phyloP scores from a whole-genome alignment of 306 rosid genomes.

The Fragaria vesca region DNA sequence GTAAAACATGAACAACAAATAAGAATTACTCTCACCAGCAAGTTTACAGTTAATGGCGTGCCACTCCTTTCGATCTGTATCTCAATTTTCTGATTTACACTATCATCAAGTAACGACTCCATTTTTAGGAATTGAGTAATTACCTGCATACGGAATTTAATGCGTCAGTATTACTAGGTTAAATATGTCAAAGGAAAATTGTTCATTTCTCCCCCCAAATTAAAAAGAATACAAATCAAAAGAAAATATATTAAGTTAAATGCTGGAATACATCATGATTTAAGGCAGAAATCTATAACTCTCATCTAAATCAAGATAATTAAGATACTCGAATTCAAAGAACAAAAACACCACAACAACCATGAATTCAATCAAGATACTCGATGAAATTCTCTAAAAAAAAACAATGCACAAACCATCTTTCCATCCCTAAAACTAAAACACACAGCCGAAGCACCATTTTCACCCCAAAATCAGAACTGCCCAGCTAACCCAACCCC shows the following conservation, averaged over 20 bases:
- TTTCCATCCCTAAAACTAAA: neutral
- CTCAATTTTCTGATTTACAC: constrained; percentile 66
- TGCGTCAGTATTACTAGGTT: constrained; percentile 9
- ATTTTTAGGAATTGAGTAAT: constrained; percentile 84
- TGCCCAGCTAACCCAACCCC: neutral
- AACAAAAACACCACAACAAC: neutral
- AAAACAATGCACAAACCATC: neutral
- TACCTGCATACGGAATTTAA: constrained; percentile 56
- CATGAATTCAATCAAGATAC: neutral
- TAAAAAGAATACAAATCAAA: neutral
- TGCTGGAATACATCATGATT: neutral
- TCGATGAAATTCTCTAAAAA: neutral
- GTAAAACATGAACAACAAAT: constrained; percentile 21
- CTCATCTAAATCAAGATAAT: neutral
- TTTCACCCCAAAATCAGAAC: neutral
- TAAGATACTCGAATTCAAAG: neutral
- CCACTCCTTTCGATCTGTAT: constrained; percentile 92
- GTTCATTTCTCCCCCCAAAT: neutral
- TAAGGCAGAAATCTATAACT: neutral
- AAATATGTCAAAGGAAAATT: neutral
- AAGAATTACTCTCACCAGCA: constrained; percentile 57
- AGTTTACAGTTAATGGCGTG: constrained; percentile 45
- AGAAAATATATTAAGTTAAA: neutral
- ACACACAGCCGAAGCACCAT: neutral
- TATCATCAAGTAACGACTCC: constrained; percentile 90